Evolutionary conservation across 768 basidiomycete species (phyloP), one percentile per base, ranked within the genome.

Genomic region (Floccularia luteovirens): DNA sequence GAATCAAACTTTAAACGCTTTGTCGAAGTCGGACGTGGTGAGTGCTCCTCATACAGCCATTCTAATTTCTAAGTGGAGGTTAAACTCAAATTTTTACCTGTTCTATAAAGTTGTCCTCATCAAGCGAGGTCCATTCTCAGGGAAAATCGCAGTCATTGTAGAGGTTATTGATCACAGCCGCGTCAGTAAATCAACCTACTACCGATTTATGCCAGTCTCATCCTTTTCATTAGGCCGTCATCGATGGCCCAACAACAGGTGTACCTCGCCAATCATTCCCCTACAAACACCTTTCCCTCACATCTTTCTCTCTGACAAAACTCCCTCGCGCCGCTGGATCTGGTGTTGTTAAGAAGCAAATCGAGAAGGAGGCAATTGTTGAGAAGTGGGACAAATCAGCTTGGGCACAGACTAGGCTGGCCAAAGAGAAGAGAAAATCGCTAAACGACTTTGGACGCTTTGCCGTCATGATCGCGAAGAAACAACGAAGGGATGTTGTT

Each of bases 111-210:
- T 97, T 47, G 90, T 97, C 62, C 90, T 98, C 69, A 75, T 98
- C 70, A 88, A 86, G 62, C 63, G 82, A 43, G 94, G 94, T 41
- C 89, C 90, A 42, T 77, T 68, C 43, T 71, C 79, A 32, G 92
- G 92, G 51, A 86, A 82, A 63, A 89, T 96, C 54, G 96, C 96
- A 41, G 85, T 91, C 48, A 93, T 99, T 61, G 82, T 80, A 37
- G 92, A 98, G 66, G 93, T 98, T 64, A 93, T 98, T 49, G 96
- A 98, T 79, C 94, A 98, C 76, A 94, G 92, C 74, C 81, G 93
- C 61, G 94, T 96, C 59, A 46, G 86, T 62, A 14, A 17, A 24
- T 28, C 3, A 34, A 30, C 10, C 31, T 2, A 16, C 23, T 21
- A 21, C 25, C 30, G 24, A 14, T 16, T 37, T 24, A 37, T 14